phyloP scores from a whole-genome alignment of 129 eudicot species.

The Centaurea solstitialis region DNA sequence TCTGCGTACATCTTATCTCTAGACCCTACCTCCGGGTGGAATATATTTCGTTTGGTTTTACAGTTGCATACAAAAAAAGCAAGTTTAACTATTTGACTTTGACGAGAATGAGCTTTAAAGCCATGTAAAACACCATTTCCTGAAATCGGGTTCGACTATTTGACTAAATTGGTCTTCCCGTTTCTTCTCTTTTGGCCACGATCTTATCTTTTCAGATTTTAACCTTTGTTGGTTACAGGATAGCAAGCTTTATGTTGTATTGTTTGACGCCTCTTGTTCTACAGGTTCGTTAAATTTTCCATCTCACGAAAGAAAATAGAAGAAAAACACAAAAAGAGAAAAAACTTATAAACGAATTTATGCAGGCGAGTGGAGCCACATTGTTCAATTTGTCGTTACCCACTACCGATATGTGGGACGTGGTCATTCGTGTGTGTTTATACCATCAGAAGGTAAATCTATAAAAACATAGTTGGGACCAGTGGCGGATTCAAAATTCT shows the following conservation, averaged over 20 bases:
- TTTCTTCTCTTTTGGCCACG: background rate
- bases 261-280: constrained; percentile 70
- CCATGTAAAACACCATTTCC: background rate
- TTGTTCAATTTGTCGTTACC: constrained; percentile 84
- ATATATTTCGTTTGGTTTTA: background rate
- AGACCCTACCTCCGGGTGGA: background rate
- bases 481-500: no score
- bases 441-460: constrained; percentile 70
- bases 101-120: background rate
- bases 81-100: background rate
- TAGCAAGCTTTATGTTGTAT: constrained; percentile 55
- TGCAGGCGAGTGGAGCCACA: constrained; percentile 84
- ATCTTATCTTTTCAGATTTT: constrained; percentile 45
- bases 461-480: no score
- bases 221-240: constrained; percentile 60
- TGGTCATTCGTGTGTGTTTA: constrained; percentile 66
- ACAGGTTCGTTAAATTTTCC: constrained; percentile 48
- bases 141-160: no score
- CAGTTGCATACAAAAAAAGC: background rate
- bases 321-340: background rate
- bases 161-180: background rate
- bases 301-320: background rate
- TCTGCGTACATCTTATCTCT: background rate
- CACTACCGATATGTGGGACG: constrained; percentile 98
- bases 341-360: background rate